Evolutionary conservation across 768 basidiomycete species (phyloP).

Genomic region (Mrakia blollopis): DNA sequence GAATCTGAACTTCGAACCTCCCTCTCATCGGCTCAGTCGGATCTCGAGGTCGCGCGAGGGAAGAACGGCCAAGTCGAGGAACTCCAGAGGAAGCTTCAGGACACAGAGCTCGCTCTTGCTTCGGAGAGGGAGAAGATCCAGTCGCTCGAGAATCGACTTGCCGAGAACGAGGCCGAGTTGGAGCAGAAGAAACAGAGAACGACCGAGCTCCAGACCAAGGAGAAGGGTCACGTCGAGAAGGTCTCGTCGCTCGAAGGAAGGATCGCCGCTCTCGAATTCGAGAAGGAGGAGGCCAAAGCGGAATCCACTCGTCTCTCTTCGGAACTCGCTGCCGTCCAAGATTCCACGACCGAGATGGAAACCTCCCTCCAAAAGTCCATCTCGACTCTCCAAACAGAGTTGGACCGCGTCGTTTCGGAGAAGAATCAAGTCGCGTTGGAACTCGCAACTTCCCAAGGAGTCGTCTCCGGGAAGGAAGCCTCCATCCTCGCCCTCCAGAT

Average conservation of each 20-base stretch:
- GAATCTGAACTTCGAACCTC: too few species aligned
- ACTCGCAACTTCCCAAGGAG: too few species aligned
- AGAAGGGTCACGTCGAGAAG: not conserved
- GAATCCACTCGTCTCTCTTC: not conserved
- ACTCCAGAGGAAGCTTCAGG: not conserved
- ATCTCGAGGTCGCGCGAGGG: not conserved
- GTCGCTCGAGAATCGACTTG: not conserved
- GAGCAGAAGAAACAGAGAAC: not conserved
- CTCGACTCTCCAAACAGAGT: too few species aligned
- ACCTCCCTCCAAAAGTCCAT: too few species aligned
- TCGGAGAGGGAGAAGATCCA: not conserved
- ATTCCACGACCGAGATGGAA: too few species aligned
- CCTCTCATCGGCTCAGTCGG: not conserved
- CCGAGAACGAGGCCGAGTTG: not conserved
- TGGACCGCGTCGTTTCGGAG: too few species aligned
- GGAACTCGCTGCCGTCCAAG: not conserved
- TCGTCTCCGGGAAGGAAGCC: too few species aligned
- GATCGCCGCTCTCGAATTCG: not conserved
- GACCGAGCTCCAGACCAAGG: not conserved
- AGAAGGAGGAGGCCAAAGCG: not conserved
- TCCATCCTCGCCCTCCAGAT: too few species aligned
- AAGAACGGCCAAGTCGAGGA: not conserved
- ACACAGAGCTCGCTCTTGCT: not conserved
- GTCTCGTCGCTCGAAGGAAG: not conserved
- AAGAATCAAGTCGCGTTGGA: too few species aligned